A percentile compares a stretch with the other conserved stretches of the same genome.
phyloP scores from a whole-genome alignment of 2,329 filamentous ascomycete species.

The Penicillium sp. region DNA sequence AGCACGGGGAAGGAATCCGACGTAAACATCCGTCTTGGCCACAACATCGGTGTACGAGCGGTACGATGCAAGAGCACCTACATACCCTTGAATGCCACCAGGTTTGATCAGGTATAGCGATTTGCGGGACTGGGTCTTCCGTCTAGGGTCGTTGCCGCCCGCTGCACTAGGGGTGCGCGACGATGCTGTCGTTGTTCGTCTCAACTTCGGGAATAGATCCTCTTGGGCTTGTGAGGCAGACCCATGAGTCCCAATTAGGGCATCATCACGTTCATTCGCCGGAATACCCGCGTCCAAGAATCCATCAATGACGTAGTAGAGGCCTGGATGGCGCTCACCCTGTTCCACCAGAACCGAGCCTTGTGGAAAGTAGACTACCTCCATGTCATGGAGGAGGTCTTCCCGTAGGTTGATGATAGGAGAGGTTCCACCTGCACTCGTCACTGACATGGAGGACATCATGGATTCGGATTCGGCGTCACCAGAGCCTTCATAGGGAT shows the following conservation, averaged over 20 bases:
- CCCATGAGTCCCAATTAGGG: slow-evolving; percentile 35
- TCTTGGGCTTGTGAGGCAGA: slow-evolving; percentile 28
- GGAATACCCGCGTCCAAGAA: slow-evolving; percentile 94
- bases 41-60: slow-evolving; percentile 95
- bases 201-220: slow-evolving; percentile 46
- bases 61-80: slow-evolving; percentile 91
- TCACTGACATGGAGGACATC: slow-evolving; percentile 63
- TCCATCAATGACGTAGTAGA: slow-evolving; percentile 97
- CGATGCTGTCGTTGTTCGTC: slow-evolving; percentile 43
- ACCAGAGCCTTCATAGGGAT: slow-evolving; percentile 67
- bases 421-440: slow-evolving; percentile 59
- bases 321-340: slow-evolving; percentile 89
- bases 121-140: slow-evolving; percentile 53
- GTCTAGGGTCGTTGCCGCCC: slow-evolving; percentile 31
- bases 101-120: slow-evolving; percentile 91
- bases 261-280: slow-evolving; percentile 57
- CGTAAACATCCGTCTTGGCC: slow-evolving; percentile 97
- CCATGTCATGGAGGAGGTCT: slow-evolving; percentile 86
- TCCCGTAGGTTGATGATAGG: slow-evolving; percentile 66
- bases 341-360: slow-evolving; percentile 93
- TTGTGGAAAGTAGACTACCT: slow-evolving; percentile 96
- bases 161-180: slow-evolving; percentile 35
- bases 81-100: slow-evolving; percentile 88
- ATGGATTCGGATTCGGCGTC: slow-evolving; percentile 88
- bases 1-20: slow-evolving; percentile 83